Evolutionary conservation across 2,329 filamentous ascomycete genomes (phyloP).

Genomic region (Colletotrichum truncatum): DNA sequence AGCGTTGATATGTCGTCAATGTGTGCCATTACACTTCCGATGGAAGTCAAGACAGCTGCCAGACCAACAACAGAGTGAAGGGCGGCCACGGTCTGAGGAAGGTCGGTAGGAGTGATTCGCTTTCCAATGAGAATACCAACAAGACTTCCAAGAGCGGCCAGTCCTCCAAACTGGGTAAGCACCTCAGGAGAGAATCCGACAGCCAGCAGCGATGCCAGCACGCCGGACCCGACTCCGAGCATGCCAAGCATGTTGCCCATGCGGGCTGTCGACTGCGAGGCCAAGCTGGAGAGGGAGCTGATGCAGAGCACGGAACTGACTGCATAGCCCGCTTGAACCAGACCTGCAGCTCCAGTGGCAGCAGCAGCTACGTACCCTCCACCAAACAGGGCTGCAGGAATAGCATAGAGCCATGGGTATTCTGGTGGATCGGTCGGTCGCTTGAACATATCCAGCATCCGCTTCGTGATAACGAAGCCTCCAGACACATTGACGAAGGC

Average conservation of each 20-base stretch:
- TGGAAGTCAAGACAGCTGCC: constrained; percentile 87
- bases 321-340: constrained; percentile 89
- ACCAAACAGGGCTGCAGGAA: constrained; percentile 80
- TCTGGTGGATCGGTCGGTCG: constrained; percentile 87
- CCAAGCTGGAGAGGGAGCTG: constrained; percentile 81
- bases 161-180: constrained; percentile 79
- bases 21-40: constrained; percentile 78
- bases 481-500: constrained; percentile 91
- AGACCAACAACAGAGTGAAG: constrained; percentile 91
- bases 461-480: constrained; percentile 90
- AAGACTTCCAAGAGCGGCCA: constrained; percentile 77
- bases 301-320: constrained; percentile 88
- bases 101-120: constrained; percentile 85
- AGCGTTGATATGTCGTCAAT: constrained; percentile 72
- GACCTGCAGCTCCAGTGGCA: constrained; percentile 81
- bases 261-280: constrained; percentile 83
- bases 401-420: constrained; percentile 86
- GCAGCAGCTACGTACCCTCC: constrained; percentile 84
- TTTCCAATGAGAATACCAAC: constrained; percentile 81
- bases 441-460: constrained; percentile 94
- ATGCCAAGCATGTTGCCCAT: constrained; percentile 89
- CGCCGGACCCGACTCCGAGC: constrained; percentile 83
- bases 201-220: constrained; percentile 83
- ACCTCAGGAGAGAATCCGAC: constrained; percentile 84
- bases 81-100: constrained; percentile 89